Evolutionary conservation across 1,284 basidiomycete genomes (phyloP).

Genomic region (Leccinum angustisporum): DNA sequence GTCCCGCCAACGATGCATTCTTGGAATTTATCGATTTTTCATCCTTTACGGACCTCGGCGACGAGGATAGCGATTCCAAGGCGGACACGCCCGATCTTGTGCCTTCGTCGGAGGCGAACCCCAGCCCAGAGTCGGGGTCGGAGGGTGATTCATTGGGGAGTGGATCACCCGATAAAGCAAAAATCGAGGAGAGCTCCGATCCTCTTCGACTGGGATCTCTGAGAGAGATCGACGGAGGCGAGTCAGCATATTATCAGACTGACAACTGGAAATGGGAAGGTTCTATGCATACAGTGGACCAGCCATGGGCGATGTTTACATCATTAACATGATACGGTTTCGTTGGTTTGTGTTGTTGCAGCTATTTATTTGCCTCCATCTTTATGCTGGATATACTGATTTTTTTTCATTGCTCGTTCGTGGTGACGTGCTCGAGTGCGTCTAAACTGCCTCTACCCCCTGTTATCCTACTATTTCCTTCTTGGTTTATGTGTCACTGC

Average conservation of each 20-base stretch:
- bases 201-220: constrained; percentile 57
- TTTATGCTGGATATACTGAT: constrained; percentile 41
- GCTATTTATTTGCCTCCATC: constrained; percentile 38
- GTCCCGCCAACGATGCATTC: constrained; percentile 30
- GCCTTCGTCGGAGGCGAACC: constrained; percentile 67
- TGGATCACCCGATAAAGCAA: constrained; percentile 40
- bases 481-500: constrained; percentile 39
- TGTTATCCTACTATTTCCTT: constrained; percentile 37
- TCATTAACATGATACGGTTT: constrained; percentile 44
- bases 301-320: constrained; percentile 70
- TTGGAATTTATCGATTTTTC: constrained; percentile 66
- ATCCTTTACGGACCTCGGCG: constrained; percentile 52
- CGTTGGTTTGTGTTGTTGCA: constrained; percentile 22
- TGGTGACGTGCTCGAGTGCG: constrained; percentile 18
- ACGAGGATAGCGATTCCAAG: constrained; percentile 62
- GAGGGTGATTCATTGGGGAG: constrained; percentile 49
- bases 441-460: constrained; percentile 8
- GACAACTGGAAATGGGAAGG: constrained; percentile 73
- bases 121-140: constrained; percentile 72
- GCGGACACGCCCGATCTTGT: constrained; percentile 70
- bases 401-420: constrained; percentile 8
- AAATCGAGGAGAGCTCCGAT: constrained; percentile 52
- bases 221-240: constrained; percentile 74
- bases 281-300: constrained; percentile 60
- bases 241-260: constrained; percentile 65